Percentiles rank a stretch among this genome's conserved stretches.
These are phyloP conservation scores for Talaromyces wortmannii DNA, from an alignment of 495 filamentous ascomycete species.

Conservation along the genomic window DNA sequence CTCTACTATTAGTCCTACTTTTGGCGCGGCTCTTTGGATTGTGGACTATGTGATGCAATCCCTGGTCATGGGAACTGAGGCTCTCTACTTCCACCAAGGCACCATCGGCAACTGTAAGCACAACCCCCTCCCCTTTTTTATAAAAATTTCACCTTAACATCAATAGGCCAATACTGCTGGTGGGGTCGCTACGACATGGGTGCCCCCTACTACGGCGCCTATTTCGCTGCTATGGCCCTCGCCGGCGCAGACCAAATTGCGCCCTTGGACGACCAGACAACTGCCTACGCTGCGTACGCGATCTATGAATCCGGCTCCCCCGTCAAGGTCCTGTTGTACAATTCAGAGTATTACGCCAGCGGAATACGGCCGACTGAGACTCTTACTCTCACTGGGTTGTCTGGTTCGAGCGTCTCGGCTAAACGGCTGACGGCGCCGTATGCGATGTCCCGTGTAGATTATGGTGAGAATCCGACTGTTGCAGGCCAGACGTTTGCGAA, in stretches of 20 bases:
- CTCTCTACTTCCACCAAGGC: conserved; percentile 53
- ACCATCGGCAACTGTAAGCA: conserved; percentile 50
- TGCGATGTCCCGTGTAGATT: conserved; percentile 40
- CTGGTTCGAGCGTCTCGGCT: conserved; percentile 26
- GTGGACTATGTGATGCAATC: conserved; percentile 51
- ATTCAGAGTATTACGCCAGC: conserved; percentile 49
- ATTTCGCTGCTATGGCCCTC: conserved; percentile 44
- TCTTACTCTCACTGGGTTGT: conserved; percentile 40
- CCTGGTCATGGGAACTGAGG: conserved; percentile 35
- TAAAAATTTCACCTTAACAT: not conserved
- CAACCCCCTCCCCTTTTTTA: not conserved
- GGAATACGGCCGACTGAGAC: conserved; percentile 37
- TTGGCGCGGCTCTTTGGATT: conserved; percentile 54
- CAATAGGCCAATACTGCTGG: conserved; percentile 49
- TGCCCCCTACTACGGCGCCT: conserved; percentile 52
- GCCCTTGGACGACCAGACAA: conserved; percentile 40
- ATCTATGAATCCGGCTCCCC: conserved; percentile 37
- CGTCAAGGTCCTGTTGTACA: conserved; percentile 42
- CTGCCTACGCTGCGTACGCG: conserved; percentile 45
- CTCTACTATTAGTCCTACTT: conserved; percentile 46
- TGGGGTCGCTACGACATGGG: conserved; percentile 51
- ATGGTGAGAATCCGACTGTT: conserved; percentile 36
- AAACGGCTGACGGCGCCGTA: conserved; percentile 49
- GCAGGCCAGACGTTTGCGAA: conserved; percentile 48
- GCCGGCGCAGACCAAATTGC: conserved; percentile 44